Evolutionary conservation across 2,329 filamentous ascomycete species (phyloP), one percentile per base, ranked within the genome.

Genomic region (Colletotrichum sidae): DNA sequence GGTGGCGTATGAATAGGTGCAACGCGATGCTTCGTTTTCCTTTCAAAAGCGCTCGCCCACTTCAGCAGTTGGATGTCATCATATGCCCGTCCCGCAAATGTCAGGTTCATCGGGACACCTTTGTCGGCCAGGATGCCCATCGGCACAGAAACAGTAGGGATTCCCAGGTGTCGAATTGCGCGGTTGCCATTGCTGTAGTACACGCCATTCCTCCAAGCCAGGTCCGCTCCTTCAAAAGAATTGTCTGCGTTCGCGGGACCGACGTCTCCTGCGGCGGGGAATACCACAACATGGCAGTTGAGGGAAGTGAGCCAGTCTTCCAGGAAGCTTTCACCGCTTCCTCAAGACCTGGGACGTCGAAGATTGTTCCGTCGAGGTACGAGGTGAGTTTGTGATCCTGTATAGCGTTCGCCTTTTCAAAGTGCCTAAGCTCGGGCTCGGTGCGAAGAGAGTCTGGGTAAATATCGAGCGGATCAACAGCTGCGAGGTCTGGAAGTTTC

Each of bases 201-300:
- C 10, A 68, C 65, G 15, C 67, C 65, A 39, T 63, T 59, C 4
- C 50, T 47, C 55, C 55, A 60, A 10, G 67, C 17, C 6, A 54
- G 58, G 78, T 93, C 38, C 91, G 57, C 49, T 2, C 33, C 38
- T 6, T 15, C 17, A 7, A 41, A 10, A 34, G 33, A 17, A 8
- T 15, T n/a, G 17, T 60, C 57, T 0, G 57, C 49, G 25, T 60
- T 35, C n/a, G 50, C 41, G 6, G 17, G 41, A 12, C 49, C 57
- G 9, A 55, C 57, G 2, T 60, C 57, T 4, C 57, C 57, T 8
- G 33, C 37, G 2, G 39, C 41, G 8, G 57, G 57, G 11, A 25
- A 60, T 2, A 60, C 57, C 15, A 60, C 49, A 8, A n/a, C 10
- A 41, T 60, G 49, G 6, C 38, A 35, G 15, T 50, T 42, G 8